These are phyloP conservation scores for Diplosphaera chodatii DNA, from an alignment of 139 green algal species.

Conservation along the genomic window DNA sequence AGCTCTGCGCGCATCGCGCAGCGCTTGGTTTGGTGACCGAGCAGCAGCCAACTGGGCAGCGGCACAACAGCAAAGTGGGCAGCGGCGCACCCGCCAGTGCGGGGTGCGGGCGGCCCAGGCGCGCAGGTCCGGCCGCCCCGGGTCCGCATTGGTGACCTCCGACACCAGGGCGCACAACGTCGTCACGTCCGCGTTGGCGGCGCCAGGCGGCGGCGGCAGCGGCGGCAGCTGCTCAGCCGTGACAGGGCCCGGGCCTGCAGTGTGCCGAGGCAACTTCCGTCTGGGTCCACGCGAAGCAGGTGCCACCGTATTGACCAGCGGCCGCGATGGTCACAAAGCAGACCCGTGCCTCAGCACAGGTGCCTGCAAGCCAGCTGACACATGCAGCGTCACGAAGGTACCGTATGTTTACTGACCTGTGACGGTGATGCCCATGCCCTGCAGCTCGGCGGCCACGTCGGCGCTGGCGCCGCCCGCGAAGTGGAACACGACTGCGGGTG, in stretches of 20 bases:
- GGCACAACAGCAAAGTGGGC: not conserved
- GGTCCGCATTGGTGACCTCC: conserved; percentile 24
- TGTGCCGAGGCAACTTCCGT: too few species aligned
- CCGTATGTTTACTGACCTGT: too few species aligned
- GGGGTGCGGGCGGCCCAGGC: conserved; percentile 20
- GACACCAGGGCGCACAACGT: conserved; percentile 52
- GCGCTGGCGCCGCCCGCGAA: conserved; percentile 15
- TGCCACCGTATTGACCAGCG: too few species aligned
- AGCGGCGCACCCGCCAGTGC: conserved; percentile 16
- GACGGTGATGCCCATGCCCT: conserved; percentile 29
- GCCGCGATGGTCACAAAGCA: too few species aligned
- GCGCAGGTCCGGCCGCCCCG: not conserved
- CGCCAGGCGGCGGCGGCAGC: conserved; percentile 8
- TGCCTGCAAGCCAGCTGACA: not conserved
- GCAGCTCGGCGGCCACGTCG: conserved; percentile 17
- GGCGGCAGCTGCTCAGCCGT: conserved; percentile 9
- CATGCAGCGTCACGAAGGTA: not conserved
- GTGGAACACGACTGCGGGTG: conserved; percentile 30
- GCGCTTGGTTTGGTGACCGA: too few species aligned
- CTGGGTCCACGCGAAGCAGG: too few species aligned
- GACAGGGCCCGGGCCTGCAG: not conserved
- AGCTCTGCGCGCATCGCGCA: too few species aligned
- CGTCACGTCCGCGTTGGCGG: conserved; percentile 44
- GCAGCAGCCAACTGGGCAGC: not conserved
- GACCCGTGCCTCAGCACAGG: not conserved